phyloP scores from a whole-genome alignment of 257 asterid genomes.

The Salvia hispanica region DNA sequence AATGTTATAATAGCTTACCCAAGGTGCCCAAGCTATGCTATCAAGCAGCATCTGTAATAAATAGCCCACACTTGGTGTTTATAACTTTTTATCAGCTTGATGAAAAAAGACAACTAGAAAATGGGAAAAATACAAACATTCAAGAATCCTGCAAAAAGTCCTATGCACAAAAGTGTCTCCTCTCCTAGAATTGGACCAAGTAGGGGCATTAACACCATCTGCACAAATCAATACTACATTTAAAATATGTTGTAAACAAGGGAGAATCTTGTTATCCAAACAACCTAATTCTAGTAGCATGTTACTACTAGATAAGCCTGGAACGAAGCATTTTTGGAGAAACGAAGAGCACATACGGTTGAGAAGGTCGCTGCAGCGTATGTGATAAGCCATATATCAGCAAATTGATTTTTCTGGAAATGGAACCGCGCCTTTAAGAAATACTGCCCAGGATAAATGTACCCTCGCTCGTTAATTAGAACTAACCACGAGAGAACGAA shows the following conservation, averaged over 20 bases:
- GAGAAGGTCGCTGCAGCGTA: slow-evolving; percentile 58
- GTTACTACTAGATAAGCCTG: too few relatives aligned
- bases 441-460: slow-evolving; percentile 46
- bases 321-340: not conserved
- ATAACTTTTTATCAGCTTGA: too few relatives aligned
- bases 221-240: slow-evolving; percentile 26
- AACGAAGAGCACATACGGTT: slow-evolving; percentile 34
- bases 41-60: slow-evolving; percentile 68
- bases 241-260: too few relatives aligned
- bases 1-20: slow-evolving; percentile 42
- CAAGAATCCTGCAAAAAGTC: slow-evolving; percentile 69
- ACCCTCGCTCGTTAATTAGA: not conserved
- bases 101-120: too few relatives aligned
- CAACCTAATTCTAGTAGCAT: too few relatives aligned
- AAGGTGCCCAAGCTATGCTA: slow-evolving; percentile 85
- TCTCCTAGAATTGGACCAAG: slow-evolving; percentile 76
- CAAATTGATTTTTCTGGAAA: slow-evolving; percentile 59
- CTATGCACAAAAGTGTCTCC: slow-evolving; percentile 69
- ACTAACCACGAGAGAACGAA: not conserved
- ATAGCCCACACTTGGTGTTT: slow-evolving; percentile 10
- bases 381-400: slow-evolving; percentile 58
- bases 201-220: slow-evolving; percentile 77
- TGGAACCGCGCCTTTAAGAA: slow-evolving; percentile 63
- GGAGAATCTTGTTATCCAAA: too few relatives aligned
- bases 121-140: slow-evolving; percentile 31